phyloP scores from a whole-genome alignment of 2,329 filamentous ascomycete species.

The Escovopsis sp. region DNA sequence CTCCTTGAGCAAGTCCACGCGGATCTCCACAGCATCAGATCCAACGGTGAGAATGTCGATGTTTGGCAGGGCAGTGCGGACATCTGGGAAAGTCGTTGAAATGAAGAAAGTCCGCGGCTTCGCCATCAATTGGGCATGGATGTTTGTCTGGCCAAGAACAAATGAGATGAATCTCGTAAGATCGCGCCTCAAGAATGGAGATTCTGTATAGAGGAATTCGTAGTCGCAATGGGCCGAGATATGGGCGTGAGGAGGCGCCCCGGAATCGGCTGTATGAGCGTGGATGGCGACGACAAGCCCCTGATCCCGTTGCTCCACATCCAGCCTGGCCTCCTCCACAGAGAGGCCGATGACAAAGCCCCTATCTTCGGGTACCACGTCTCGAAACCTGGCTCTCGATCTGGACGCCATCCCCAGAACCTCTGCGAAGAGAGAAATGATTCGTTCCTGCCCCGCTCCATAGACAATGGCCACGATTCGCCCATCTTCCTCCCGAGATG shows the following conservation, averaged over 20 bases:
- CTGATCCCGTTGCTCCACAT: slow-evolving; percentile 42
- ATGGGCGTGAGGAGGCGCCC: slow-evolving; percentile 49
- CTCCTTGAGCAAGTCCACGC: slow-evolving; percentile 68
- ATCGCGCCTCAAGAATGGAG: slow-evolving; percentile 58
- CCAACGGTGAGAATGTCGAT: slow-evolving; percentile 78
- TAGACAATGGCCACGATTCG: slow-evolving; percentile 53
- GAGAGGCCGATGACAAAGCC: slow-evolving; percentile 54
- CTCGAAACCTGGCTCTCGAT: slow-evolving; percentile 38
- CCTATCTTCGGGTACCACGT: slow-evolving; percentile 37
- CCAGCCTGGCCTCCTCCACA: slow-evolving; percentile 37
- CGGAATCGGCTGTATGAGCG: slow-evolving; percentile 57
- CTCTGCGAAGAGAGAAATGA: slow-evolving; percentile 62
- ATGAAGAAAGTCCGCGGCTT: slow-evolving; percentile 73
- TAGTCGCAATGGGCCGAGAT: slow-evolving; percentile 63
- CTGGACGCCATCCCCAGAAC: slow-evolving; percentile 61
- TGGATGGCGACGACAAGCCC: slow-evolving; percentile 54
- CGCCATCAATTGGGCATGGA: slow-evolving; percentile 61
- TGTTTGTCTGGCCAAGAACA: slow-evolving; percentile 62
- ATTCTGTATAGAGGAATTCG: slow-evolving; percentile 69
- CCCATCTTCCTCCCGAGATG: slow-evolving; percentile 36
- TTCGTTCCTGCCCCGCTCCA: slow-evolving; percentile 54
- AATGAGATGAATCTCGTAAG: slow-evolving; percentile 67
- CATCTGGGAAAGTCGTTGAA: slow-evolving; percentile 77
- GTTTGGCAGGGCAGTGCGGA: slow-evolving; percentile 67
- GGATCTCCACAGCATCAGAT: slow-evolving; percentile 70